Evolutionary conservation across 2,329 filamentous ascomycete species (phyloP).

Genomic region (Epicoccum sorghinum): DNA sequence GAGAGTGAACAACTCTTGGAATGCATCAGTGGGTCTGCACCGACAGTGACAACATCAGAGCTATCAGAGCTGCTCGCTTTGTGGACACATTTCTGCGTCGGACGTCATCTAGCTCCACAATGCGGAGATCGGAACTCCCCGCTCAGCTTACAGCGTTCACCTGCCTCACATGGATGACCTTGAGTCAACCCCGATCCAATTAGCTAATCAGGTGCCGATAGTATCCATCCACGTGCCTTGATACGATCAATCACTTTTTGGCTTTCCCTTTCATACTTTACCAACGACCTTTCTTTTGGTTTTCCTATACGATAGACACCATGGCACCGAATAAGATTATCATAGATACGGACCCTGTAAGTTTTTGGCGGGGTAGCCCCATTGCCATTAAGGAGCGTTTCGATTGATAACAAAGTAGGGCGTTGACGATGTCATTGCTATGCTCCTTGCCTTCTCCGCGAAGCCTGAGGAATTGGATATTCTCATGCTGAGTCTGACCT

Average conservation of each 20-base stretch:
- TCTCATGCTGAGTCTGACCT: constrained; percentile 84
- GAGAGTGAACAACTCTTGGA: not conserved
- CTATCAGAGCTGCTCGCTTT: not conserved
- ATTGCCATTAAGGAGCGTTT: not conserved
- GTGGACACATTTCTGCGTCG: constrained; percentile 14
- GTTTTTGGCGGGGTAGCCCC: constrained; percentile 23
- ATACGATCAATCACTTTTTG: constrained; percentile 4
- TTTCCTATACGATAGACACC: constrained; percentile 12
- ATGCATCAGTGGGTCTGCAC: not conserved
- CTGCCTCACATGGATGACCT: constrained; percentile 24
- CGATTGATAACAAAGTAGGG: constrained; percentile 56
- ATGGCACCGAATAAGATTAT: constrained; percentile 70
- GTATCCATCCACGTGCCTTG: constrained; percentile 11
- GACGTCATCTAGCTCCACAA: constrained; percentile 19
- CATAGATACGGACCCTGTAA: constrained; percentile 93
- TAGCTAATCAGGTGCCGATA: constrained; percentile 31
- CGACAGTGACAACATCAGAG: not conserved
- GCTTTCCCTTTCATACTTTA: constrained; percentile 9
- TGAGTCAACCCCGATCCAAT: constrained; percentile 19
- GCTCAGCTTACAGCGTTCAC: constrained; percentile 14
- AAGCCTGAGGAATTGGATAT: constrained; percentile 85
- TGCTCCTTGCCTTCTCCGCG: constrained; percentile 84
- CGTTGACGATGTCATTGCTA: constrained; percentile 87
- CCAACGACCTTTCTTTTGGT: constrained; percentile 2
- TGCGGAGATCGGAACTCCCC: constrained; percentile 26